These are phyloP conservation scores for Botrytis porri DNA, from an alignment of 2,329 filamentous ascomycete species.

Conservation along the genomic window DNA sequence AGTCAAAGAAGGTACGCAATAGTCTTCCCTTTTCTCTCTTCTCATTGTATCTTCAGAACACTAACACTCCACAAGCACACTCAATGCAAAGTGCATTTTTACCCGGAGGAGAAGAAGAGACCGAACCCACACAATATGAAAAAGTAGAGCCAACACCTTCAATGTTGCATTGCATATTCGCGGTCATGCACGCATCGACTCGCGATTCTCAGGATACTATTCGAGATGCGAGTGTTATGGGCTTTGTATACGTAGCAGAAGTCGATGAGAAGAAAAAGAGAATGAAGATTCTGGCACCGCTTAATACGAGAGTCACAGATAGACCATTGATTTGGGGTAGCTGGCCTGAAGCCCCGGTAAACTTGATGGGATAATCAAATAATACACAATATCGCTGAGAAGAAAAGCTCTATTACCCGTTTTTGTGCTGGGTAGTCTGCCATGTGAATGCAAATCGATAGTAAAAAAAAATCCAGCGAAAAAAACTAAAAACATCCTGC, in stretches of 20 bases:
- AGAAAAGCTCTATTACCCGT: not conserved
- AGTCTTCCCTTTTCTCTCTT: not conserved
- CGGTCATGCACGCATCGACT: conserved; percentile 74
- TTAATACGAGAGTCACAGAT: conserved; percentile 76
- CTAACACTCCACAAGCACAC: conserved; percentile 29
- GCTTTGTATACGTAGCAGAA: conserved; percentile 89
- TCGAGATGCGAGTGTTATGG: conserved; percentile 79
- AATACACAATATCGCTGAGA: not conserved
- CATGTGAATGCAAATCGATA: not conserved
- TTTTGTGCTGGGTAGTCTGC: not conserved
- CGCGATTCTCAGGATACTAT: conserved; percentile 70
- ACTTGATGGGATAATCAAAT: conserved; percentile 18
- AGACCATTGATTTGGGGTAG: conserved; percentile 78
- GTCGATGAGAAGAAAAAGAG: conserved; percentile 82
- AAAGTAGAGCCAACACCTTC: conserved; percentile 62
- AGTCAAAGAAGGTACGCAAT: conserved; percentile 53
- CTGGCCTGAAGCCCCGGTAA: conserved; percentile 71
- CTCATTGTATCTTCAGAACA: not conserved
- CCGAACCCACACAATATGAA: conserved; percentile 49
- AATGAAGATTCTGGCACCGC: conserved; percentile 77
- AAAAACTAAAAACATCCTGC: not conserved
- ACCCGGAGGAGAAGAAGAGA: conserved; percentile 36
- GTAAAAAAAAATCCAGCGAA: not conserved
- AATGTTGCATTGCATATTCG: conserved; percentile 78
- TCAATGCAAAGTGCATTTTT: conserved; percentile 37